phyloP scores from a whole-genome alignment of 371 early-diverging fungal genomes.

The Blakeslea trispora region DNA sequence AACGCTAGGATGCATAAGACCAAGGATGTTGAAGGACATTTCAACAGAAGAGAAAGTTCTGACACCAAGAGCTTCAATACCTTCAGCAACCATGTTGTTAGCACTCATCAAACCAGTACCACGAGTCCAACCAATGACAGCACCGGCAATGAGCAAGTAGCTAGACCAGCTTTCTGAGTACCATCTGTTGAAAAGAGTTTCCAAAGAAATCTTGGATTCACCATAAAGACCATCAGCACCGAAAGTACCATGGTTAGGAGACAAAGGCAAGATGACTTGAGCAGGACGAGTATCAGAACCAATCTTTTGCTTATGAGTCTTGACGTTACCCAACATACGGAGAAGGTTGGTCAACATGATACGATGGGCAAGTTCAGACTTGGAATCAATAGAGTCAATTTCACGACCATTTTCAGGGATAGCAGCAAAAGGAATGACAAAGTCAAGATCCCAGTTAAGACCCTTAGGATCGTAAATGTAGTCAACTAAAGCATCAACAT shows the following conservation, averaged over 20 bases:
- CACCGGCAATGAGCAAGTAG: conserved; percentile 89
- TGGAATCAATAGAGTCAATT: conserved; percentile 81
- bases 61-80: conserved; percentile 88
- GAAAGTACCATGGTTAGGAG: conserved; percentile 96
- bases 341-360: conserved; percentile 90
- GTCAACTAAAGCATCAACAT: conserved; percentile 77
- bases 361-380: conserved; percentile 90
- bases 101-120: conserved; percentile 95
- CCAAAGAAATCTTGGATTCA: conserved; percentile 93
- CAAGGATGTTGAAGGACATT: conserved; percentile 95
- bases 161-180: conserved; percentile 89
- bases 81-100: conserved; percentile 92
- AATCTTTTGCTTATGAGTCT: conserved; percentile 78
- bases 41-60: conserved; percentile 93
- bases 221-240: conserved; percentile 94
- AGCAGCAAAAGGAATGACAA: conserved; percentile 95
- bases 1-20: conserved; percentile 87
- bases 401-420: conserved; percentile 90
- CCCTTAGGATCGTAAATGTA: conserved; percentile 90
- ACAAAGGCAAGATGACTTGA: conserved; percentile 88
- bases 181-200: conserved; percentile 93
- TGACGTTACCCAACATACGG: conserved; percentile 81
- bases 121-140: conserved; percentile 97
- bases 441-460: conserved; percentile 92
- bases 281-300: conserved; percentile 89